Base-by-base conservation (phyloP, 2,329 filamentous ascomycete genomes). In the Anthostomella pinea region DNA sequence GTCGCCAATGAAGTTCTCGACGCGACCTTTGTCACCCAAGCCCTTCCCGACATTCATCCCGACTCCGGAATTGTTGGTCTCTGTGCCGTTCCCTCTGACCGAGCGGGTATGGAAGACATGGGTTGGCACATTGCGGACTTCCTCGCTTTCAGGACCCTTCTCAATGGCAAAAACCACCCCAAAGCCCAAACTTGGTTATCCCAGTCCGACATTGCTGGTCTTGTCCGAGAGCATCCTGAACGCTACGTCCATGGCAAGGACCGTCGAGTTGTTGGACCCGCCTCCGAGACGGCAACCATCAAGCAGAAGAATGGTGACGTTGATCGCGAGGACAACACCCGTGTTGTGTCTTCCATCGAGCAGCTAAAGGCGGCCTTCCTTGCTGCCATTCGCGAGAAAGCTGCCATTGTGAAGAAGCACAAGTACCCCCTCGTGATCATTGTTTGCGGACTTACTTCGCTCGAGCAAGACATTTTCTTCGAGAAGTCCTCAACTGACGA, bases 121-220 rank as follows among this genome's bases (percentile, higher is more conserved):
- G 57, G 56, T 11, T 57, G 52, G 49, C 53, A 59, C 25, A 35
- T 60, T 16, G 29, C 50, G 9, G 52, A 58, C 31, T 59, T 57
- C 33, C 33, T 60, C 2, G 56, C 56, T 6, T 56, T 53, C 35
- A 57, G 50, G 39, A 33, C 50, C 1, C 47, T 60, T 7, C 35
- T 59, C n/a, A 39, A 42, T 17, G 43, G 43, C 10, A 30, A 46
- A 3, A 43, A 43, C 3, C 33, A 41, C 5, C 34, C 37, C 4
- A 39, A 33, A 5, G 25, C 51, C 7, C 56, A 57, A 31, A 43
- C 38, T 8, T 60, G 57, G 57, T 19, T 60, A 5, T 33, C 54
- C 11, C 38, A 41, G 14, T 54, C 48, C 15, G 49, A 60, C 26
- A 37, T 56, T 21, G 39, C 31, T 6, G 29, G 27, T 8, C 18